Base-by-base conservation (phyloP, 2,329 filamentous ascomycete species). In the Claviceps cyperi region DNA sequence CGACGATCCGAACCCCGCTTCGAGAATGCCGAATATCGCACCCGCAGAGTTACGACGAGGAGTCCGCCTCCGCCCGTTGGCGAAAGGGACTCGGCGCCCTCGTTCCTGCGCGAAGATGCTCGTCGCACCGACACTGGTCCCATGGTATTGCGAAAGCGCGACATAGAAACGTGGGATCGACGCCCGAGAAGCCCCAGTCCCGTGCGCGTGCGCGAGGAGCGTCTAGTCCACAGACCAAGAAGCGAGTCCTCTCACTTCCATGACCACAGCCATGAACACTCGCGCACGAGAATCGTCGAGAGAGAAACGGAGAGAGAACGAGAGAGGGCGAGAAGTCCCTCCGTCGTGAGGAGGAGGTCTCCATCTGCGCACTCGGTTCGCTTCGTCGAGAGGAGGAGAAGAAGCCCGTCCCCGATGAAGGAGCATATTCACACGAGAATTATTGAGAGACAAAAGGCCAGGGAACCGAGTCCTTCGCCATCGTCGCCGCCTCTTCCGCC, bases 111-210 rank as follows among this genome's bases (percentile, higher is more conserved):
- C 47, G 71, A 76, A 2, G 74, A 77, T 40, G 61, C 55, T 28
- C 68, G 73, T 50, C 70, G 70, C 14, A 52, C 62, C 24, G 75
- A 78, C 51, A 63, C 69, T 24, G 75, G 75, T 3, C 68, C 71
- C 38, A 62, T 80, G 58, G 76, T 80, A 17, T 67, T 80, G 46
- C 72, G 76, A 48, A 66, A 73, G 56, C 70, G 75, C 44, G 75
- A 79, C 50, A 67, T 78, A 47, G 76, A 79, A 64, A 76, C 72
- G 1, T 58, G 75, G 52, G 75, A 78, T 59, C 68, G 69, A 49
- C 70, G 69, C 49, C 66, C 64, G 41, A 67, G 70, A 47, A 72
- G 67, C 48, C 73, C 69, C 51, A 68, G 64, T 53, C 71, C 71
- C 22, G 53, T 67, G 17, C 66, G 66, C 7, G 60, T 68, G 45